Base-by-base conservation (phyloP, 345 rosid species). In the Acer saccharum region DNA sequence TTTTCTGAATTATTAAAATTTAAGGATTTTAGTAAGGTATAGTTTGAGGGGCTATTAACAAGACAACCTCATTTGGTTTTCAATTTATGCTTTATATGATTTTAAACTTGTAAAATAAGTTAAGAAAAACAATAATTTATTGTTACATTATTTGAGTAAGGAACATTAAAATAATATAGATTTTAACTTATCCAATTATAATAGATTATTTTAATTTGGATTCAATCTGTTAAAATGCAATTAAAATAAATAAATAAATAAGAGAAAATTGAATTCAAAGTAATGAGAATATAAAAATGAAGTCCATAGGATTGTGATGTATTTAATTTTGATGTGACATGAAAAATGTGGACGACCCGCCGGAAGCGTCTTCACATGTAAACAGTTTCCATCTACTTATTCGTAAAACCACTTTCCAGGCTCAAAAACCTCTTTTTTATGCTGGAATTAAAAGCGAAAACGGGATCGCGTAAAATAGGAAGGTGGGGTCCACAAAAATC, bases 401-500 rank as follows among this genome's bases (percentile, higher is more conserved):
- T 67, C 23, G 0, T 67, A 69, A 69, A 69, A 60, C 21, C 41
- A 21, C 76, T 39, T 72, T 72, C 16, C 65, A 70, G 12, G 29
- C 41, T 29, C 14, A 1, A 27, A 70, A 70, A 17, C 62, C 44
- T 43, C 41, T n/a, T 55, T 17, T 43, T 43, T 18, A 71, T 60
- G 7, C 5, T 18, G 14, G 46, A 57, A 58, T 10, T 10, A 25
- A 11, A 44, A 54, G 50, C 35, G 10, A 63, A 57, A 71, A 81
- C 80, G 81, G 84, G 81, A 77, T 86, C 18, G 74, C 74, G 76
- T 50, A 68, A 74, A 73, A 57, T 73, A 21, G 50, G 68, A 39
- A 50, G 32, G 68, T 9, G 83, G 90, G 86, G 32, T 83, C 90
- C 85, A 73, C 20, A 7, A 29, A 3, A 3, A 77, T 7, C 17